Base-by-base conservation (phyloP, 495 filamentous ascomycete genomes). In the Aspergillus funiculosus region DNA sequence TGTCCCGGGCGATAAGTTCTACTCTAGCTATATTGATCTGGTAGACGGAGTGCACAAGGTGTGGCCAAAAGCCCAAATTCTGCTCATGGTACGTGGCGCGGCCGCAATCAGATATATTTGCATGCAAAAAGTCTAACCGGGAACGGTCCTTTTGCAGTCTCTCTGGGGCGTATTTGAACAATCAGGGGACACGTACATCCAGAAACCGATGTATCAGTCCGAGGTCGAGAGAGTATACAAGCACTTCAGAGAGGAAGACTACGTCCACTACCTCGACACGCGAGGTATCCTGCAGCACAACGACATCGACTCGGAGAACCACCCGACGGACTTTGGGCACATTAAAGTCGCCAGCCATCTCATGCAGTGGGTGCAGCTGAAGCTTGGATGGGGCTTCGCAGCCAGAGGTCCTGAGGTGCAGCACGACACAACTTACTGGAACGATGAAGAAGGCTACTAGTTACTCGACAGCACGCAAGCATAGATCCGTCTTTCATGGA, bases 211-310 rank as follows among this genome's bases (percentile, higher is more conserved):
- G 1, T 75, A 73, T 31, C 73, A 75, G 2, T 51, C 77, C 15
- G 77, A 82, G 46, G 73, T 82, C 11, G 57, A 67, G 26, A 43
- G 70, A 1, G 73, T 83, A 50, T 73, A 75, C 45, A 48, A 76
- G 39, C 73, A 73, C 58, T 82, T 80, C 68, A 75, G 74, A 31
- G 54, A 60, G 15, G 54, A 66, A 24, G 13, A 14, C 0, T 85
- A 79, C 40, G 80, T 85, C 18, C 76, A 83, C 59, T 81, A 81
- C 51, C 85, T 85, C 59, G 77, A 82, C 55, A 84, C 80, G 2
- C 76, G 67, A 5, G 83, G 81, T 1, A 79, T 85, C 19, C 48
- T 86, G 50, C 79, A 85, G 54, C 80, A 85, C 48, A 85, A 85
- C 46, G 82, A 85, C 52, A 81, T 83, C 43, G 75, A 67, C 3